These are phyloP conservation scores for Sextonia rubra DNA, from an alignment of 164 flowering plant genomes.

Conservation along the genomic window DNA sequence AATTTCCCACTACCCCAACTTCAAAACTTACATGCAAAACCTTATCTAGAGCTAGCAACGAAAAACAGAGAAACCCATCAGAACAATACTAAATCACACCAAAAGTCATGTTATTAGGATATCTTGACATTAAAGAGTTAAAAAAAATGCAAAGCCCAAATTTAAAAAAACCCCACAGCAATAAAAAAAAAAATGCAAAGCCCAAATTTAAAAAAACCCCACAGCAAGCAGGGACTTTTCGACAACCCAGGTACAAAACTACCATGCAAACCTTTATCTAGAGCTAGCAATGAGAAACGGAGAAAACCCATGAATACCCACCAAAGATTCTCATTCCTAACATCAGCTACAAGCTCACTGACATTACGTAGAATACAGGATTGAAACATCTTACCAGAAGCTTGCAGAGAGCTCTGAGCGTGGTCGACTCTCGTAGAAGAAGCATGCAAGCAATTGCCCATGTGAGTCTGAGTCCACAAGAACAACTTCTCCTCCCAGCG, in stretches of 20 bases:
- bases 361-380: not conserved
- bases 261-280: not conserved
- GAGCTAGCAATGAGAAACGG: not conserved
- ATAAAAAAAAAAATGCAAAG: too few species aligned
- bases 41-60: not conserved
- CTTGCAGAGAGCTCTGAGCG: constrained; percentile 1
- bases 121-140: too few species aligned
- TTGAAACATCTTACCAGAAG: constrained; percentile 3
- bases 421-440: constrained; percentile 5
- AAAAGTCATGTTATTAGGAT: too few species aligned
- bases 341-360: not conserved
- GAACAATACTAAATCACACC: too few species aligned
- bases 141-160: too few species aligned
- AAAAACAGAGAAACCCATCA: not conserved
- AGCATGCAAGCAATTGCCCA: constrained; percentile 35
- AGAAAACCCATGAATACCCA: constrained; percentile 2
- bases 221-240: too few species aligned
- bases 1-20: not conserved
- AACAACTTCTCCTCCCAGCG: too few species aligned
- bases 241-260: not conserved
- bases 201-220: too few species aligned
- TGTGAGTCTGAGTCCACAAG: constrained; percentile 14
- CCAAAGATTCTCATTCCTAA: not conserved
- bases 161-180: too few species aligned
- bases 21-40: not conserved